Base-by-base conservation (phyloP, 805 yeast genomes). In the Suhomyces tanzawaensis region DNA sequence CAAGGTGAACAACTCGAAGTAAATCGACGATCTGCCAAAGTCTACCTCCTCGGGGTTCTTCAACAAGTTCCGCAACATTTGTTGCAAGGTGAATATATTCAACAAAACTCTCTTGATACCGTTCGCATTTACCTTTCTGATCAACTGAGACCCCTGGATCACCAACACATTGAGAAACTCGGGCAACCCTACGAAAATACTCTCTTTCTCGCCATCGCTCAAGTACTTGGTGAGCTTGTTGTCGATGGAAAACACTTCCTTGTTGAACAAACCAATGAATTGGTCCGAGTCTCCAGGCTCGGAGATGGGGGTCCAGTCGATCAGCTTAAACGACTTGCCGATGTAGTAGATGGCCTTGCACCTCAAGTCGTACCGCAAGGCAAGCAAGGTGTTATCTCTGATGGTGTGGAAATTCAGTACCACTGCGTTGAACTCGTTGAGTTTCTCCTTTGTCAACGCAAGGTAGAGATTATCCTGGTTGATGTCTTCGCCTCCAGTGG, bases 81-180 rank as follows among this genome's bases (percentile, higher is more conserved):
- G 90, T 59, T 81, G 88, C 29, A 83, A 58, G 1, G 83, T 79
- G 36, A 78, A 67, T 15, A 84, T 76, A 53, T 83, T 83, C 47
- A 78, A 65, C 41, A 77, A 62, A 43, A 84, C 62, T 46, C 76
- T 73, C 47, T 75, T 72, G 39, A 82, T 67, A 23, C 91, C 90
- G 43, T 73, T 70, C 14, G 62, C 60, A 54, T 81, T 82, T 49
- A 82, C 64, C 33, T 66, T 69, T 15, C 58, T 57, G 7, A 85
- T 65, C 37, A 72, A 58, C 18, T 64, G 63, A 4, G 85, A 73
- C 15, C 79, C 82, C 22, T 57, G 57, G 4, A 84, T 72, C 32
- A 80, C 59, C 19, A 78, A 55, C 39, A 63, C 60, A 51, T 79
- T 79, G 42, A 82, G 61, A 49, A 77, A 65, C 31, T 57, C 52